These are phyloP conservation scores for Malus sieversii DNA, from an alignment of 306 rosid genomes.

Conservation along the genomic window DNA sequence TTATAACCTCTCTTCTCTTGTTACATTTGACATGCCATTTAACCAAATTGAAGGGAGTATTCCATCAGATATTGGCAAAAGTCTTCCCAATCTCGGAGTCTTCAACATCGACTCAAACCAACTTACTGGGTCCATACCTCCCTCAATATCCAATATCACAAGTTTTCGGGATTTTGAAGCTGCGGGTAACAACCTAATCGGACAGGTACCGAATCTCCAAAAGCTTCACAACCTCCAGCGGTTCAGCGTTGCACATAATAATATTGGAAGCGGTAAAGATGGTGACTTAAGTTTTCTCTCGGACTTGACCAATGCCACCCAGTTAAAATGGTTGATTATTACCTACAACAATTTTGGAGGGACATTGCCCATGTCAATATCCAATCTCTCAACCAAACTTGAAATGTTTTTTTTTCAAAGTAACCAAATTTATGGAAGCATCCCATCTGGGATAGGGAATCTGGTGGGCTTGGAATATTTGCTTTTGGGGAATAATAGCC, in stretches of 20 bases:
- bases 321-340: not conserved
- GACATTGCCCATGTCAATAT: too few species aligned
- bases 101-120: accelerated
- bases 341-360: too few species aligned
- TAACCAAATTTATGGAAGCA: not conserved
- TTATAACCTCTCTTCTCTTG: not conserved
- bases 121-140: not conserved
- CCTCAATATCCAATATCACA: not conserved
- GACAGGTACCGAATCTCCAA: not conserved
- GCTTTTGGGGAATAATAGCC: accelerated
- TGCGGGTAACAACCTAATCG: accelerated
- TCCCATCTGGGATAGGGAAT: not conserved
- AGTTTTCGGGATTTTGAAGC: accelerated
- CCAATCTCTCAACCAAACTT: too few species aligned
- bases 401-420: accelerated
- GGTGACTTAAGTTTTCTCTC: too few species aligned
- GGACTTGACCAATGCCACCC: not conserved
- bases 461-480: not conserved
- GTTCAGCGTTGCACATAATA: not conserved
- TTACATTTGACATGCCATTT: accelerated
- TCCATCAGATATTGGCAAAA: not conserved
- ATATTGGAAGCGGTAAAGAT: too few species aligned
- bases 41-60: not conserved
- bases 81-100: not conserved
- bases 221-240: not conserved